A percentile compares a stretch with the other conserved stretches of the same genome.
Conservation (phyloP, 2,329 filamentous ascomycete genomes). For the Harringtonia lauricola region DNA sequence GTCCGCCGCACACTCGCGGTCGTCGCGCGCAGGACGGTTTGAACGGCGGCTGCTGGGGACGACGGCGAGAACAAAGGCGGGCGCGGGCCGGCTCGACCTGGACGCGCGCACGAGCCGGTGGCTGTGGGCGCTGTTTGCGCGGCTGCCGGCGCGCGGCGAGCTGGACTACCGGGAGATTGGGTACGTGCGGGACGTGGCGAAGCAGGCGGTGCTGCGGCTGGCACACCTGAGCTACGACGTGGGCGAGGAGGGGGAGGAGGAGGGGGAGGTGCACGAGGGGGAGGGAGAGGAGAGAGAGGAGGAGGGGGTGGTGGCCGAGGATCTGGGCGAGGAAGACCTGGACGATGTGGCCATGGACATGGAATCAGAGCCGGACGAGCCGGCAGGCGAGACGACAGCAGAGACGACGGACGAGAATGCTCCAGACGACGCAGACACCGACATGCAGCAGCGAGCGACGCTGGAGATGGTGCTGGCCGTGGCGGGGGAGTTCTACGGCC, state of each 20-base stretch:
- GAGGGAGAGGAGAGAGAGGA: constrained; percentile 21
- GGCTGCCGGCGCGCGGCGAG: constrained; percentile 62
- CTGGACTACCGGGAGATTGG: constrained; percentile 66
- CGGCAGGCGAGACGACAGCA: not conserved
- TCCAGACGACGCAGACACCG: constrained; percentile 12
- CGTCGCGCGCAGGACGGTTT: constrained; percentile 9
- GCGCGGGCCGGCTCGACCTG: constrained; percentile 37
- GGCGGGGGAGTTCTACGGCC: constrained; percentile 80
- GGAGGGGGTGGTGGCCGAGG: constrained; percentile 23
- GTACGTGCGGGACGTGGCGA: constrained; percentile 67
- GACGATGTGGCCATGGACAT: constrained; percentile 11
- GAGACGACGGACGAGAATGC: not conserved
- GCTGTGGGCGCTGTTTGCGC: constrained; percentile 74
- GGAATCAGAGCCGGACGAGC: constrained; percentile 5
- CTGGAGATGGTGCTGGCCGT: constrained; percentile 88
- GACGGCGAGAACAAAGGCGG: not conserved
- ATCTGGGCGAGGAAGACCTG: constrained; percentile 16
- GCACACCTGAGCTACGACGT: constrained; percentile 43
- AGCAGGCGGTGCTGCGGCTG: constrained; percentile 56
- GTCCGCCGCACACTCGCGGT: constrained; percentile 6
- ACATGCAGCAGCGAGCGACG: constrained; percentile 52
- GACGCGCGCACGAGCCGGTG: constrained; percentile 63
- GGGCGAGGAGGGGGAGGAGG: constrained; percentile 28
- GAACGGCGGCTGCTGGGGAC: constrained; percentile 1
- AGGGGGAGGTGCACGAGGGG: constrained; percentile 29